phyloP scores from a whole-genome alignment of 2,329 filamentous ascomycete genomes.

The Alternaria postmessia region DNA sequence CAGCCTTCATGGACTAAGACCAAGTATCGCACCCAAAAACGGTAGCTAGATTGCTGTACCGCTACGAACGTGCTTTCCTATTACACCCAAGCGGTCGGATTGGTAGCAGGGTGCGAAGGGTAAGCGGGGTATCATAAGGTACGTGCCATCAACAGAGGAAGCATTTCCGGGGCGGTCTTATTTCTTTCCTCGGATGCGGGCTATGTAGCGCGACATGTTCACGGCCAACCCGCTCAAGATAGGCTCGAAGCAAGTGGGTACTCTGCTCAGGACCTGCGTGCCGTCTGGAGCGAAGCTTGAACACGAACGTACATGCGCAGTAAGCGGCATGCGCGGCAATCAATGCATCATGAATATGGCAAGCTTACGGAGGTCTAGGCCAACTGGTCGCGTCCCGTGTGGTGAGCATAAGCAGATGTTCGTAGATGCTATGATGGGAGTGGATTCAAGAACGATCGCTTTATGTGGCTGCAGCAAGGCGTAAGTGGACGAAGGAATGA shows the following conservation, averaged over 20 bases:
- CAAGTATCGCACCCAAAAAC: not conserved
- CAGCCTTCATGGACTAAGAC: not conserved
- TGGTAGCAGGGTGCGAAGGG: not conserved
- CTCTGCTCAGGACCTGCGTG: not conserved
- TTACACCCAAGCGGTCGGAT: not conserved
- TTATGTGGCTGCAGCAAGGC: not conserved
- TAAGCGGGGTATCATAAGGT: not conserved
- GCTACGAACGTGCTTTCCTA: conserved; percentile 7
- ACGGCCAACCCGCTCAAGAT: not conserved
- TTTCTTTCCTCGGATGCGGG: not conserved
- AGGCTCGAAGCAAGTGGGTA: not conserved
- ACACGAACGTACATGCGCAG: not conserved
- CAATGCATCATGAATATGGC: not conserved
- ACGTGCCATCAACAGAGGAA: not conserved
- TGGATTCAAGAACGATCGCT: not conserved
- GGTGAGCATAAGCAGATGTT: not conserved
- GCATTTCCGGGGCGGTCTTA: not conserved
- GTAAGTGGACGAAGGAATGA: not conserved
- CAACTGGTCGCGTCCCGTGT: not conserved
- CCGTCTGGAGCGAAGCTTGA: not conserved
- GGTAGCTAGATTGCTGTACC: not conserved
- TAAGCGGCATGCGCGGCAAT: conserved; percentile 1
- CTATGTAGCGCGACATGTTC: not conserved
- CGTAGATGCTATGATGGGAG: not conserved
- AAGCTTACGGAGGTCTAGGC: not conserved